Evolutionary conservation across 2,329 filamentous ascomycete species (phyloP), one percentile per base, ranked within the genome.

Genomic region (Aspergillus cejpii): DNA sequence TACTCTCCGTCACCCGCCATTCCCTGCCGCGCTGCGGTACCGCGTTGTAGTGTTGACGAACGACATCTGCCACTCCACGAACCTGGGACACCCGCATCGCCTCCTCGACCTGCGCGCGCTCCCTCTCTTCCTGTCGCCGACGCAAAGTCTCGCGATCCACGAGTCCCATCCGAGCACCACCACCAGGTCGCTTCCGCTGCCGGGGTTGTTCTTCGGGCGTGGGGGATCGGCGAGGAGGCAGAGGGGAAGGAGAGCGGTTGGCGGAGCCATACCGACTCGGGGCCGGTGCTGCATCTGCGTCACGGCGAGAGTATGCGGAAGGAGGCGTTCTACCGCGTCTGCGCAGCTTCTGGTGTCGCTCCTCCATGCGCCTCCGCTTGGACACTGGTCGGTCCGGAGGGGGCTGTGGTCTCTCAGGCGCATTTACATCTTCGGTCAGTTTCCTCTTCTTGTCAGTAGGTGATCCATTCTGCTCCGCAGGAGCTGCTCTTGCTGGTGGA

Each of bases 41-140:
- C 28, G 86, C 84, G 68, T 98, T 98, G 76, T 98, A 98, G 68
- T 96, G 91, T 54, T 94, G 84, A 40, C 84, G 81, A 39, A 97
- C 92, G 6, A 94, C 83, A 60, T 97, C 88, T 57, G 90, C 82
- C 33, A 87, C 81, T 34, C 82, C 83, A 39, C 82, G 70, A 21
- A 69, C 68, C 26, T 61, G 61, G 11, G 64, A 58, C 26, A 46
- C 56, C 19, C 55, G 60, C 50, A 65, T 56, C 1, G 65, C 64
- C 37, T 70, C 67, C 41, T 64, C 62, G 48, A 63, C 58, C 45
- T 62, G 59, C 31, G 67, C 66, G 21, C 69, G 65, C 41, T 72
- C 70, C 20, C 68, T 62, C 46, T 71, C 69, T 49, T 70, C 69
- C 53, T 67, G 71, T 54, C 63, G 61, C 43, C 62, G 69, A 41